phyloP scores from a whole-genome alignment of 2,329 filamentous ascomycete genomes.

The Scedosporium aurantiacum region DNA sequence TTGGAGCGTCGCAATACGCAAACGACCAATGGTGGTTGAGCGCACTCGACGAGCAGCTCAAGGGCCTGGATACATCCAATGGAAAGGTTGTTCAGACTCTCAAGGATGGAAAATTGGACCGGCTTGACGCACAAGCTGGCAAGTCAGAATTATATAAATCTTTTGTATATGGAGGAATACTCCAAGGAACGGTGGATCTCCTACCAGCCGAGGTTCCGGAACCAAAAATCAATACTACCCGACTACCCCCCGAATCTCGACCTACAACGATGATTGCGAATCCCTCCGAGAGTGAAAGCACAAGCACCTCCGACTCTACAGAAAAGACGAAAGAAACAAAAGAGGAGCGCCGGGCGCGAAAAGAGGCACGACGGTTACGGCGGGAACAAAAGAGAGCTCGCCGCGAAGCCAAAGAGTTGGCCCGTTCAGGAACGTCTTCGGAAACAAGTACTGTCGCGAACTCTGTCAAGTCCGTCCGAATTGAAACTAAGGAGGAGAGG shows the following conservation, averaged over 20 bases:
- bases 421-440: conserved; percentile 11
- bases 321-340: conserved; percentile 26
- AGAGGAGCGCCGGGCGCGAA: conserved; percentile 28
- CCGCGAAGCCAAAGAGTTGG: conserved; percentile 12
- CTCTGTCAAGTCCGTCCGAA: conserved; percentile 4
- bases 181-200: conserved; percentile 56
- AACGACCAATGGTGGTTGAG: conserved; percentile 95
- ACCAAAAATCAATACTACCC: conserved; percentile 1
- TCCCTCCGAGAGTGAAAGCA: conserved; percentile 8
- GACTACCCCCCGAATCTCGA: background rate
- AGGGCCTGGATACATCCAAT: conserved; percentile 57
- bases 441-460: conserved; percentile 9
- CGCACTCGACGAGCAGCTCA: conserved; percentile 83
- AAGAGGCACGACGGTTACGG: conserved; percentile 20
- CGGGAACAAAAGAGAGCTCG: conserved; percentile 14
- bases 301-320: conserved; percentile 8
- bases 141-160: conserved; percentile 65
- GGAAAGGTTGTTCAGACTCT: conserved; percentile 47
- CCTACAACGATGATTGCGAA: background rate
- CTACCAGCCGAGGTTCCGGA: conserved; percentile 4
- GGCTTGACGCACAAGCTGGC: conserved; percentile 39
- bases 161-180: conserved; percentile 72
- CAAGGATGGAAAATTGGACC: conserved; percentile 41
- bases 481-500: conserved; percentile 16
- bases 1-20: conserved; percentile 63